Evolutionary conservation across 257 asterid genomes (phyloP).

Genomic region (Dorcoceras hygrometricum): DNA sequence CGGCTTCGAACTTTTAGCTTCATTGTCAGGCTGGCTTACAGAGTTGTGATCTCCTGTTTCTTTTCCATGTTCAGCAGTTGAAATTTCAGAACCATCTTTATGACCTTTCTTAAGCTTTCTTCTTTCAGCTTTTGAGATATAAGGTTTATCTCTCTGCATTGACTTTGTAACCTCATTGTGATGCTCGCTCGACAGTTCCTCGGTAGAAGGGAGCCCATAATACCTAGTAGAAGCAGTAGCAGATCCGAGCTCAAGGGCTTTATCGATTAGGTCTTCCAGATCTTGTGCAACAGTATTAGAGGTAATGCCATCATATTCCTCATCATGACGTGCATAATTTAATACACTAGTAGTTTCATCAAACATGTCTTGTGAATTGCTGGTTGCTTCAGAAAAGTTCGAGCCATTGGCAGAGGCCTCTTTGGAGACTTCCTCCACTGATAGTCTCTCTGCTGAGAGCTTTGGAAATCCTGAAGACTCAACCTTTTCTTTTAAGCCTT

Average conservation of each 20-base stretch:
- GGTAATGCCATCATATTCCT: constrained; percentile 18
- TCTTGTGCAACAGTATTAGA: constrained; percentile 43
- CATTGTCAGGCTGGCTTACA: constrained; percentile 35
- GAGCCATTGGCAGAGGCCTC: constrained; percentile 32
- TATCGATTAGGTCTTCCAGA: constrained; percentile 86
- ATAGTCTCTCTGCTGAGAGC: constrained; percentile 32
- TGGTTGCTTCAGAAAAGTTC: constrained; percentile 33
- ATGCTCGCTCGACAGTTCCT: constrained; percentile 36
- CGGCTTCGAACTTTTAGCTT: constrained; percentile 37
- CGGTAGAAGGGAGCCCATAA: constrained; percentile 54
- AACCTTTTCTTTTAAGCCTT: constrained; percentile 41
- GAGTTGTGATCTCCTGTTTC: constrained; percentile 33
- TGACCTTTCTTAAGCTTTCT: constrained; percentile 86
- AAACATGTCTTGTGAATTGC: constrained; percentile 29
- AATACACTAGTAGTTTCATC: constrained; percentile 30
- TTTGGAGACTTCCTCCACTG: constrained; percentile 27
- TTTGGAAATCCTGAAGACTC: constrained; percentile 36
- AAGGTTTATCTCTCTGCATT: constrained; percentile 71
- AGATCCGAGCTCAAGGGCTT: constrained; percentile 93
- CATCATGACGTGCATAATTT: constrained; percentile 28
- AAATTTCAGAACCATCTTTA: constrained; percentile 41
- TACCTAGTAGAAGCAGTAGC: constrained; percentile 54
- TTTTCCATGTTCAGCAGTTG: constrained; percentile 35
- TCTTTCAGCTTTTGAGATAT: constrained; percentile 87
- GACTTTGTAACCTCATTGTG: constrained; percentile 36